A percentile compares a stretch with the other conserved stretches of the same genome.
phyloP scores from a whole-genome alignment of 2,329 filamentous ascomycete genomes.

The Penicillium sp. region DNA sequence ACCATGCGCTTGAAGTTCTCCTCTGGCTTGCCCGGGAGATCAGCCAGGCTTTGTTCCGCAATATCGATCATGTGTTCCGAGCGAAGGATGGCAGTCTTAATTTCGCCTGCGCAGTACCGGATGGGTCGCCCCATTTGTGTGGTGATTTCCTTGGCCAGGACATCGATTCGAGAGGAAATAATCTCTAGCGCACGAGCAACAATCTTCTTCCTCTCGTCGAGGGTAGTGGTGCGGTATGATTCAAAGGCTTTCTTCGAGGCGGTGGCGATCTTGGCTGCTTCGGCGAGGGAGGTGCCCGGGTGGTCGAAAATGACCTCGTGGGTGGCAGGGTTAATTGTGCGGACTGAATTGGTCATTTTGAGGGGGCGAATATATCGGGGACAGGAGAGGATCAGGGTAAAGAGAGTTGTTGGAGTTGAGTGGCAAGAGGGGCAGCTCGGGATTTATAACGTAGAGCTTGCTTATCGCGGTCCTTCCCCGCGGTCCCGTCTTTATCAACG shows the following conservation, averaged over 20 bases:
- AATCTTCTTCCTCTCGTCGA: constrained; percentile 75
- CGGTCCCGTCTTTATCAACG: constrained; percentile 1
- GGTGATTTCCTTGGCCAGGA: constrained; percentile 76
- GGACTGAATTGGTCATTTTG: constrained; percentile 29
- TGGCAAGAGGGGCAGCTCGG: constrained; percentile 4
- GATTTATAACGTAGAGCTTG: constrained; percentile 5
- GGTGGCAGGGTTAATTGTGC: constrained; percentile 83
- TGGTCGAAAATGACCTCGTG: constrained; percentile 80
- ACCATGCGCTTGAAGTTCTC: constrained; percentile 86
- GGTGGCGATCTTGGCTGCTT: constrained; percentile 28
- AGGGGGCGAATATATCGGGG: background rate
- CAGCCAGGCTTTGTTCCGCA: constrained; percentile 63
- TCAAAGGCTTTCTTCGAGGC: constrained; percentile 30
- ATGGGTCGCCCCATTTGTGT: constrained; percentile 92
- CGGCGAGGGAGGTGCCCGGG: constrained; percentile 58
- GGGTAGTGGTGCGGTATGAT: constrained; percentile 67
- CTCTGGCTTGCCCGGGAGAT: constrained; percentile 78
- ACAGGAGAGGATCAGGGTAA: background rate
- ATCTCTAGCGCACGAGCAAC: constrained; percentile 75
- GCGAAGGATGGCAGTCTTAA: constrained; percentile 77
- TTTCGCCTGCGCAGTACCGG: constrained; percentile 76
- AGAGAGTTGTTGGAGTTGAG: background rate
- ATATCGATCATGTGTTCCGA: constrained; percentile 83
- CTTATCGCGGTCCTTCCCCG: constrained; percentile 12
- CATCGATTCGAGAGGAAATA: constrained; percentile 69